Percentiles rank a stretch among this genome's conserved stretches.
Evolutionary conservation across 148 eudicot genomes (phyloP).

Genomic region (Fagopyrum esculentum): DNA sequence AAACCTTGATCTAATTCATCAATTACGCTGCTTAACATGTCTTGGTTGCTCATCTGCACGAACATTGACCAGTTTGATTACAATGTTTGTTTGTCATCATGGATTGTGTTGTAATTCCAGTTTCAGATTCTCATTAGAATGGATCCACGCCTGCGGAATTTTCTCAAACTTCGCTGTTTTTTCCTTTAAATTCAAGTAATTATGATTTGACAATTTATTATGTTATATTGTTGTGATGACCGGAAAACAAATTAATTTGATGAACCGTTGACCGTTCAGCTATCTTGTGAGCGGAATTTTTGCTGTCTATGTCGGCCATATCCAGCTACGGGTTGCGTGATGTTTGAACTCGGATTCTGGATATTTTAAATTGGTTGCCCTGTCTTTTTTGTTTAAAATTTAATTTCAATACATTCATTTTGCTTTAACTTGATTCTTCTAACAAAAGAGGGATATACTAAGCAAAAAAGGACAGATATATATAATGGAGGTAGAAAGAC

Average conservation of each 20-base stretch:
- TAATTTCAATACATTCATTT: background rate
- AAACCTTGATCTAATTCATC: too few species aligned
- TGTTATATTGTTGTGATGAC: background rate
- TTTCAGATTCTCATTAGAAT: background rate
- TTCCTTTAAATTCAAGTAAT: background rate
- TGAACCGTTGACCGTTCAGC: background rate
- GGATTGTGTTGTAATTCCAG: background rate
- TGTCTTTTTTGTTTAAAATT: background rate
- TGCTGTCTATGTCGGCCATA: slow-evolving; percentile 8
- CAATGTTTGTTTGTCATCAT: background rate
- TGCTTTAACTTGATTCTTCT: background rate
- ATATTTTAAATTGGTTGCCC: background rate
- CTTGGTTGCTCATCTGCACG: too few species aligned
- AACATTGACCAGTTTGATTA: too few species aligned
- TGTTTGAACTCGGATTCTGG: background rate
- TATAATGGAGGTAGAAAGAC: background rate
- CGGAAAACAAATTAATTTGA: background rate
- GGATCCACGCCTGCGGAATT: background rate
- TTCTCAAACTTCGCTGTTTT: background rate
- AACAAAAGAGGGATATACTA: background rate
- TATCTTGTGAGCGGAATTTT: background rate
- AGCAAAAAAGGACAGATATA: background rate
- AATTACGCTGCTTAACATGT: too few species aligned
- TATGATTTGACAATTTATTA: background rate
- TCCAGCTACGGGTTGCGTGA: background rate